Conservation (phyloP, 78 protist genomes). For the Dictyostelium discoideum region DNA sequence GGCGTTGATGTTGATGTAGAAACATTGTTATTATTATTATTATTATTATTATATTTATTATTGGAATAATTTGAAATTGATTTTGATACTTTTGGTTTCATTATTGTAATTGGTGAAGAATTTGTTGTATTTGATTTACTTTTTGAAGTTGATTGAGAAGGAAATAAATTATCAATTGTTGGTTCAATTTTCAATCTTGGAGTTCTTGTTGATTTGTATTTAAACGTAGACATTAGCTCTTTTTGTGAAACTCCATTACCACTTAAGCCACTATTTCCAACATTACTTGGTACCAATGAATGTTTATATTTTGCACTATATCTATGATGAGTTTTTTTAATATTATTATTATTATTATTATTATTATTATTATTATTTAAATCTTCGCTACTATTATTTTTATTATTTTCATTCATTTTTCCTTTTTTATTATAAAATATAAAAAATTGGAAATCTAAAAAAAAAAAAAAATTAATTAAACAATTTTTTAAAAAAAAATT, state of each 20-base stretch:
- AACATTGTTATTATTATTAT: no score
- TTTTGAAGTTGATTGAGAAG: background rate
- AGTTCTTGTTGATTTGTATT: background rate
- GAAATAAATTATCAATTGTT: slow-evolving; percentile 3
- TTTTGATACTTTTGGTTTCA: background rate
- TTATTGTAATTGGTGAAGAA: background rate
- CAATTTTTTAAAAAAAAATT: no score
- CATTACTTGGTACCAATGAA: background rate
- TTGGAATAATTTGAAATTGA: background rate
- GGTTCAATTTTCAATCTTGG: background rate
- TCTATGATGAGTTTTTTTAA: background rate
- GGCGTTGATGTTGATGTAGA: background rate
- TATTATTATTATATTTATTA: background rate
- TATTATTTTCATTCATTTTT: background rate
- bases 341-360: background rate
- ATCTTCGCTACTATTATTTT: background rate
- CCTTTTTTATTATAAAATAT: no score
- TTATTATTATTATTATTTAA: background rate
- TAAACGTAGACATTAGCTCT: slow-evolving; percentile 12
- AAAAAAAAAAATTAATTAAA: no score
- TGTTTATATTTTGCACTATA: slow-evolving; percentile 15
- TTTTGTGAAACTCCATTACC: background rate
- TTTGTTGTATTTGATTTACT: background rate
- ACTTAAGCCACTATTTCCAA: background rate
- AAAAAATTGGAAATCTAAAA: no score